Evolutionary conservation across 1,284 basidiomycete species (phyloP), one percentile per base, ranked within the genome.

Genomic region (Phellinidium pouzarii): DNA sequence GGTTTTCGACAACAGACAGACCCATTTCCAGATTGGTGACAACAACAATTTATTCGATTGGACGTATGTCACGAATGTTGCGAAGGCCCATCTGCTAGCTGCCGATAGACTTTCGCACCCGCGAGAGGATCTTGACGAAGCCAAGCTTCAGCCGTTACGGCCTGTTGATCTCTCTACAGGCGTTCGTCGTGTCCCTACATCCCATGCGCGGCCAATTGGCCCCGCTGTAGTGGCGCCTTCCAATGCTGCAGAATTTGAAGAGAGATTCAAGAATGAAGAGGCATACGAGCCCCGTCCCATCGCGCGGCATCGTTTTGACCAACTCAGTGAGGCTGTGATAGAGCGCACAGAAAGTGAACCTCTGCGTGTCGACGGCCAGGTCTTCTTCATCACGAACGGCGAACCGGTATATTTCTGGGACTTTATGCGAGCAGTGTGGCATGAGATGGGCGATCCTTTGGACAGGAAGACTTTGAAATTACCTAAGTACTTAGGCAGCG

Each of bases 351-450:
- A 73, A 48, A 63, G 66, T 3, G 72, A 75, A 47, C 78, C 79
- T 4, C 73, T 93, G 12, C 76, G 82, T 58, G 89, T 97, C 34
- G 94, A 92, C 2, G 96, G 96, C 0, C 89, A 98, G 67, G 91
- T 77, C 0, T 99, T 96, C 75, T 96, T 95, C 75, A 92, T 99
- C 70, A 96, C 94, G 56, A 98, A 98, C 65, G 94, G 94, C 58
- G 94, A 98, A 67, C 95, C 94, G 1, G 78, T 89, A 54, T 90
- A 90, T 65, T 98, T 98, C 73, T 99, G 95, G 95, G 94, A 98
- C 71, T 87, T 96, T 65, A 78, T 87, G 22, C 80, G 93, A 7
- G 71, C 81, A 2, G 71, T 98, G n/a, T 99, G 93, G 93, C 75
- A 79, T 42, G 79, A 80, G 47, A 78, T 93, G 52, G 88, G 91